A percentile compares a stretch with the other conserved stretches of the same genome.
Conservation (phyloP, 208 protist genomes). For the Naegleria fowleri region DNA sequence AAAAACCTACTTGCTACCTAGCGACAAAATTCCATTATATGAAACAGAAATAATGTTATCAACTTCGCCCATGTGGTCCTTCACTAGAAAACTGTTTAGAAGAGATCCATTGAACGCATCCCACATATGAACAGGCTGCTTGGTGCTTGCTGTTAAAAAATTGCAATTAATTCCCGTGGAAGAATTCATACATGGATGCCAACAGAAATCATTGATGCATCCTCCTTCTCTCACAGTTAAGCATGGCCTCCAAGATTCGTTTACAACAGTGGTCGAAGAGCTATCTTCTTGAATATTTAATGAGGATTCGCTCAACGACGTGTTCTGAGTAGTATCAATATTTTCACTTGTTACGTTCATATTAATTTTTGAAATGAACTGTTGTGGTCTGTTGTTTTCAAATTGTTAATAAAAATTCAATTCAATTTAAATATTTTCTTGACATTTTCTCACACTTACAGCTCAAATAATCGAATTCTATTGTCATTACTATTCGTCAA, state of each 20-base stretch:
- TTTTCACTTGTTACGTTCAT: background rate
- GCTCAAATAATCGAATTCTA: conserved; percentile 3
- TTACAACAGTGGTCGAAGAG: background rate
- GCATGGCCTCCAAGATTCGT: background rate
- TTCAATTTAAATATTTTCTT: background rate
- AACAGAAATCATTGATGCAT: conserved; percentile 26
- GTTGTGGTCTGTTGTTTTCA: background rate
- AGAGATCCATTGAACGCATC: conserved; percentile 19
- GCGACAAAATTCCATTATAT: background rate
- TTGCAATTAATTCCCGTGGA: background rate
- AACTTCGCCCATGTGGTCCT: background rate
- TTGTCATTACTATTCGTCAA: conserved; percentile 18
- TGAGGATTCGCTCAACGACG: background rate
- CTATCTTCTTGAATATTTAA: background rate
- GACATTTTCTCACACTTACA: background rate
- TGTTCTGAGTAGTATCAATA: background rate
- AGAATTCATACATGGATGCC: conserved; percentile 22
- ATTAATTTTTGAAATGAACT: background rate
- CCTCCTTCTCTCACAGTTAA: background rate
- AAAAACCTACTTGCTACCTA: background rate
- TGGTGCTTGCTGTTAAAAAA: background rate
- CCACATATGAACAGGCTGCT: background rate
- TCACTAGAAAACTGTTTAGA: background rate
- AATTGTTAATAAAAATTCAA: background rate
- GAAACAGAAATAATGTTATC: background rate